These are phyloP conservation scores for Carex kokanica DNA, from an alignment of 176 grass and related monocot species.

Conservation along the genomic window DNA sequence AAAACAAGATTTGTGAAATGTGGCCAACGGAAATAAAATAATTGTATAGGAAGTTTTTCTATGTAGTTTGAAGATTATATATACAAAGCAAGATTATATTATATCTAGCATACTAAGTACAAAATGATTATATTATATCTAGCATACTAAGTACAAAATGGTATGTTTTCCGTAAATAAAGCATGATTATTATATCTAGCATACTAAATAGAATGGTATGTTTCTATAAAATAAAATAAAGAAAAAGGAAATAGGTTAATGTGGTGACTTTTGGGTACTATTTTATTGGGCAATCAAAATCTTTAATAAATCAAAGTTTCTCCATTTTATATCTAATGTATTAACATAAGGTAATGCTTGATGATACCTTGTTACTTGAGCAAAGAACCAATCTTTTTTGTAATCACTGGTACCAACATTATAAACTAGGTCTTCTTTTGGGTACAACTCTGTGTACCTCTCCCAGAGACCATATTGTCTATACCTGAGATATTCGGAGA, in stretches of 20 bases:
- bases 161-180: no score
- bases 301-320: not conserved
- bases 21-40: no score
- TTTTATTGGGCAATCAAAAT: not conserved
- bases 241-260: not conserved
- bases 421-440: slow-evolving; percentile 40
- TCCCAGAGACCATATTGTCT: slow-evolving; percentile 75
- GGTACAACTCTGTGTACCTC: slow-evolving; percentile 61
- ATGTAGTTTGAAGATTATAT: no score
- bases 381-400: slow-evolving; percentile 82
- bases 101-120: no score
- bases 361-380: slow-evolving; percentile 57
- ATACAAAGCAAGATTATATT: no score
- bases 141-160: no score
- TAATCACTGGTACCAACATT: slow-evolving; percentile 42
- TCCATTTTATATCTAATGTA: no score
- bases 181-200: no score
- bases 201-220: not conserved
- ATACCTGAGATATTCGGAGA: not conserved
- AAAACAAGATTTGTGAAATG: not conserved
- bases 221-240: not conserved
- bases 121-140: no score
- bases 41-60: no score
- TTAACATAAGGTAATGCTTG: not conserved
- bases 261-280: not conserved